Evolutionary conservation across 2,329 filamentous ascomycete species (phyloP).

Genomic region (Phyllosticta ampelicida): DNA sequence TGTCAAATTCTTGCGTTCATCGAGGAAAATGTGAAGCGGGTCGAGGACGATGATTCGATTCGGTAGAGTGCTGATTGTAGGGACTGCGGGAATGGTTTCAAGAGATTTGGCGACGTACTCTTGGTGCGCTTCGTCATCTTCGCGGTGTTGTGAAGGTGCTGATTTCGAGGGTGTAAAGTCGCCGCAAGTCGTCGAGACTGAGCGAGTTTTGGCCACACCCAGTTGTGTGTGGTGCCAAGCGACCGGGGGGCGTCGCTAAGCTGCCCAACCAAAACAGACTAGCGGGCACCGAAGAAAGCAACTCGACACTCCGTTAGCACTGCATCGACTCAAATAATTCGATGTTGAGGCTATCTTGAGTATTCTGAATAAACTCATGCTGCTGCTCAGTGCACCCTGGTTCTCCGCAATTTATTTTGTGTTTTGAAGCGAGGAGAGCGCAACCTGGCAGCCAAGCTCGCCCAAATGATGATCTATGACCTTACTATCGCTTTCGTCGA

Average conservation of each 20-base stretch:
- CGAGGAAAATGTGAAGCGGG: not conserved
- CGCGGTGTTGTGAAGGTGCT: conserved; percentile 18
- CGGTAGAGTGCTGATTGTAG: not conserved
- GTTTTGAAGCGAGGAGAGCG: not conserved
- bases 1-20: not conserved
- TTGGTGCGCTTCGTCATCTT: conserved; percentile 44
- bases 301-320: not conserved
- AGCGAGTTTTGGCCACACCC: conserved; percentile 7
- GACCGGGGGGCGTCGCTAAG: conserved; percentile 3
- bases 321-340: too few relatives aligned
- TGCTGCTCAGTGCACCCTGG: not conserved
- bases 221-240: conserved; percentile 4
- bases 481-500: not conserved
- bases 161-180: conserved; percentile 2
- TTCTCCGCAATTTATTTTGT: not conserved
- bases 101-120: conserved; percentile 12
- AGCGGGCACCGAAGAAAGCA: not conserved
- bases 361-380: too few relatives aligned
- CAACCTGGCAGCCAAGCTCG: not conserved
- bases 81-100: not conserved
- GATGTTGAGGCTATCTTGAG: not conserved
- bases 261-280: not conserved
- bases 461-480: not conserved
- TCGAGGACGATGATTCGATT: not conserved
- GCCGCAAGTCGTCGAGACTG: conserved; percentile 5